These are phyloP conservation scores for Chlorella variabilis DNA, from an alignment of 163 green algal species.

Conservation along the genomic window DNA sequence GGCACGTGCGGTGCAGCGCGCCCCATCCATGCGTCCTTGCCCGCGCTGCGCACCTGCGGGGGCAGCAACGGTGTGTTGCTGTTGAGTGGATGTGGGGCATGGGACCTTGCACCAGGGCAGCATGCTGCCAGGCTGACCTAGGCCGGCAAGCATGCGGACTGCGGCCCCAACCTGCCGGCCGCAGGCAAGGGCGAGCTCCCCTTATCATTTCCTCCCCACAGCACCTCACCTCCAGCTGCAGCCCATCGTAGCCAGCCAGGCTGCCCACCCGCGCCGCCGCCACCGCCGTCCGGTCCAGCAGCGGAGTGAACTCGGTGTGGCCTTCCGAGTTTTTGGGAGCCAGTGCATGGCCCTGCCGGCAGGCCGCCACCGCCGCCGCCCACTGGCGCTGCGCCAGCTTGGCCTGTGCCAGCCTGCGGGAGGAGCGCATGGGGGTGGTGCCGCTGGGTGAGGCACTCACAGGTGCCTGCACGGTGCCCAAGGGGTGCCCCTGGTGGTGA, in stretches of 20 bases:
- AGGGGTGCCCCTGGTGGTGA: too few species aligned
- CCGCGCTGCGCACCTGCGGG: conserved; percentile 65
- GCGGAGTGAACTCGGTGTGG: conserved; percentile 30
- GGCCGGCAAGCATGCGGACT: neutral
- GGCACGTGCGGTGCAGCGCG: conserved; percentile 58
- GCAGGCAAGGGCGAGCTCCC: neutral
- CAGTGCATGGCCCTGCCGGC: conserved; percentile 12
- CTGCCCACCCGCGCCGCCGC: conserved; percentile 16
- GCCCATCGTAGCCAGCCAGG: conserved; percentile 29
- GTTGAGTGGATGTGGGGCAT: conserved; percentile 40
- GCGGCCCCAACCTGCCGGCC: conserved; percentile 23
- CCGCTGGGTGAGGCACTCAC: too few species aligned
- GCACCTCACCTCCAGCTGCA: conserved; percentile 54
- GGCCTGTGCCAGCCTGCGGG: conserved; percentile 32
- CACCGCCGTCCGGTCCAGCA: conserved; percentile 43
- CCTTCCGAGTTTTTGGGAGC: conserved; percentile 9
- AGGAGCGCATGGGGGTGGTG: too few species aligned
- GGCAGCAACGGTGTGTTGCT: neutral
- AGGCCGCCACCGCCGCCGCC: conserved; percentile 20
- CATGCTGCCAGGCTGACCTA: neutral
- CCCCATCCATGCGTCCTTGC: conserved; percentile 77
- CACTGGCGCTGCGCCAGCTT: conserved; percentile 20
- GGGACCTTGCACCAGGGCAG: conserved; percentile 54
- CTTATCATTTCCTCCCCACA: neutral
- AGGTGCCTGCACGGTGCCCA: too few species aligned